Percentiles rank a stretch among this genome's conserved stretches.
phyloP scores from a whole-genome alignment of 331 rosid genomes.

The Acacia pycnantha region DNA sequence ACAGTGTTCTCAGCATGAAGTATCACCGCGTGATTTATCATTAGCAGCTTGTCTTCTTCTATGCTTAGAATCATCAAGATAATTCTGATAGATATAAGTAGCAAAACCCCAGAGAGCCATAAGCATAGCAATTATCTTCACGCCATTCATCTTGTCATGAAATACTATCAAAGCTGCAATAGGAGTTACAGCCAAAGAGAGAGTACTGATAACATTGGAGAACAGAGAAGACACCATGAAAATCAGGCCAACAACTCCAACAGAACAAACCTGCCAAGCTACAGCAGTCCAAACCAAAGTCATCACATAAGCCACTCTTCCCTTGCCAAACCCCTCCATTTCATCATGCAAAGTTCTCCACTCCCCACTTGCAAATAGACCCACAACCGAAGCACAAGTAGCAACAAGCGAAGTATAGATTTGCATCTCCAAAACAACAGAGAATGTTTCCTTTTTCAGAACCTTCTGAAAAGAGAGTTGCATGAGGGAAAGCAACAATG shows the following conservation, averaged over 20 bases:
- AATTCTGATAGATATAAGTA: conserved; percentile 52
- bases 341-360: conserved; percentile 47
- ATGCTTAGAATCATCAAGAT: conserved; percentile 44
- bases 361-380: conserved; percentile 51
- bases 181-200: conserved; percentile 57
- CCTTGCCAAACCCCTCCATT: conserved; percentile 44
- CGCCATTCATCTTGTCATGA: conserved; percentile 54
- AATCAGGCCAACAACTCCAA: conserved; percentile 57
- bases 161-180: conserved; percentile 46
- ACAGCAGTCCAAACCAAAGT: conserved; percentile 49
- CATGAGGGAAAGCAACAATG: conserved; percentile 51
- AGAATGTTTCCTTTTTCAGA: conserved; percentile 47
- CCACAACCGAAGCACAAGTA: conserved; percentile 37
- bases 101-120: conserved; percentile 55
- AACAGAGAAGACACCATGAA: conserved; percentile 56
- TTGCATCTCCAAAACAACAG: conserved; percentile 56
- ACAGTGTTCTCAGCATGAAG: conserved; percentile 29
- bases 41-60: conserved; percentile 19
- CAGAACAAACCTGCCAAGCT: conserved; percentile 54
- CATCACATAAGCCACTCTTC: conserved; percentile 45
- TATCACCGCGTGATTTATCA: conserved; percentile 10
- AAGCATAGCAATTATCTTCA: conserved; percentile 47
- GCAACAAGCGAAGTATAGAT: conserved; percentile 49
- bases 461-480: conserved; percentile 55
- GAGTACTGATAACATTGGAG: conserved; percentile 56